Base-by-base conservation (phyloP, 352 stramenopile species). In the Pythium grandisporangium region DNA sequence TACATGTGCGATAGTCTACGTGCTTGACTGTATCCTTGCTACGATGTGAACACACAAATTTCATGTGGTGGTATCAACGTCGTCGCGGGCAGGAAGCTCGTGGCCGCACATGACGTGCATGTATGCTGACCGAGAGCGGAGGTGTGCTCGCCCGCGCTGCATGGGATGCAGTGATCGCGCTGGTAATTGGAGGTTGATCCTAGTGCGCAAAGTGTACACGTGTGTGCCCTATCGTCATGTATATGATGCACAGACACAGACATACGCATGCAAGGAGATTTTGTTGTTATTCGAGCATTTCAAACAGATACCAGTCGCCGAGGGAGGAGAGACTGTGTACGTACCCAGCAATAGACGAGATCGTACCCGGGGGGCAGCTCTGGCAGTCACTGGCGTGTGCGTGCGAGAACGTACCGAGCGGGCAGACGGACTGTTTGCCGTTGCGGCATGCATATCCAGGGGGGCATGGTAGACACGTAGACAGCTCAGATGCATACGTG, bases 381-480 rank as follows among this genome's bases (percentile, higher is more conserved):
- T 69, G 45, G 29, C 71, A 85, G 37, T 79, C 56, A 34, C 61
- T 72, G 5, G 69, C 55, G 4, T 63, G 49, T 7, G 37, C 30
- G 2, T 46, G 53, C 10, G 71, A 78, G 35, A 83, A 85, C 1
- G 45, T 70, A 0, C 71, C 69, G 3, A 43, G 32, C 2, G 59
- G 58, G 33, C 69, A 84, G 16, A 61, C 44, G 4, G 16, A 27
- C 33, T 63, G 64, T 53, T 74, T 75, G 21, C 68, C 69, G 22
- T 84, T 84, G n/a, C 65, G 66, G 35, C 71, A 84, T 3, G 68
- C 54, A 20, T 58, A 80, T 11, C 71, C 71, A 6, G 49, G 55
- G 6, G 69, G 66, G n/a, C 71, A 84, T 14, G 59, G 38, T 0
- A 12, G 51, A 21, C 71, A 84, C 5, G 56, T 58, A 8, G 54